Conservation (phyloP, 2,329 filamentous ascomycete species). For the Fusarium sp. region DNA sequence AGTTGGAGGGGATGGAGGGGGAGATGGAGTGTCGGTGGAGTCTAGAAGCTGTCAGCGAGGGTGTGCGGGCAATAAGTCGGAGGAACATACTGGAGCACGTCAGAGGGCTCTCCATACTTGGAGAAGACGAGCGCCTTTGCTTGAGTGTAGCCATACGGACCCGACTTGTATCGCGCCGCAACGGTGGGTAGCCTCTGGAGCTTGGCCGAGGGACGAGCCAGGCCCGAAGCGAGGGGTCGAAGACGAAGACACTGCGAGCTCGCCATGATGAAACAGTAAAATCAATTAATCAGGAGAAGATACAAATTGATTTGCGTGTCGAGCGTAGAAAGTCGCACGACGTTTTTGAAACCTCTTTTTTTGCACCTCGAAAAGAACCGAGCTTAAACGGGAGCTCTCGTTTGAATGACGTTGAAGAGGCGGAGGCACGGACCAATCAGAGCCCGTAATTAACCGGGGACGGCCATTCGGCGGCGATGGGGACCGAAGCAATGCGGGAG, state of each 20-base stretch:
- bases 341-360: not conserved
- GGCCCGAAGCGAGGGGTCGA: slow-evolving; percentile 36
- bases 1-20: slow-evolving; percentile 72
- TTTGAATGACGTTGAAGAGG: slow-evolving; percentile 32
- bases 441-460: slow-evolving; percentile 25
- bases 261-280: slow-evolving; percentile 33
- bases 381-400: slow-evolving; percentile 21
- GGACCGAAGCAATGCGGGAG: slow-evolving; percentile 14
- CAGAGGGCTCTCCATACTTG: slow-evolving; percentile 78
- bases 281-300: not conserved
- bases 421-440: slow-evolving; percentile 17
- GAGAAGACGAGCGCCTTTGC: slow-evolving; percentile 84
- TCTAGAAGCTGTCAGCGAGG: slow-evolving; percentile 48
- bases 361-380: slow-evolving; percentile 17
- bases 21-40: slow-evolving; percentile 83
- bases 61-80: not conserved
- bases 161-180: slow-evolving; percentile 63
- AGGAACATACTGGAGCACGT: slow-evolving; percentile 70
- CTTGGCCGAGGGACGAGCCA: slow-evolving; percentile 37
- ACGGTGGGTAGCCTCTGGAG: slow-evolving; percentile 36
- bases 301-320: not conserved
- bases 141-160: slow-evolving; percentile 84
- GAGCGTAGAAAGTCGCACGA: slow-evolving; percentile 6
- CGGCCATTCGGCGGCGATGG: not conserved
- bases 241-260: slow-evolving; percentile 38